Conservation (phyloP, 2,329 filamentous ascomycete genomes). For the Pseudogymnoascus sp. region DNA sequence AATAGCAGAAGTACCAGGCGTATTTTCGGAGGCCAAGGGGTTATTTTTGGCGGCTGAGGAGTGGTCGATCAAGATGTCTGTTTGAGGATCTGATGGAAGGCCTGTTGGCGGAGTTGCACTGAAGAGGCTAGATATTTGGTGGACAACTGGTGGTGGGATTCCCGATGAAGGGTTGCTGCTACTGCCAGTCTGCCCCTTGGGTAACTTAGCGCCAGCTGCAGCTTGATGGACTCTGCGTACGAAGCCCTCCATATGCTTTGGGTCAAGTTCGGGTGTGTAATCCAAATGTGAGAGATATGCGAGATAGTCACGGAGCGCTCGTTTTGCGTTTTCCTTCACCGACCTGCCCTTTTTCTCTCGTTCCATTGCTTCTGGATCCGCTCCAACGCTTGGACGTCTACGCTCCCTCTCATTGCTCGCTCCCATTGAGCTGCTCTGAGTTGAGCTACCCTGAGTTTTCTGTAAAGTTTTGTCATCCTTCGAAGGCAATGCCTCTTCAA, state of each 20-base stretch:
- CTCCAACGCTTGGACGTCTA: slow-evolving; percentile 18
- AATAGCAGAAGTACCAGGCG: slow-evolving; percentile 25
- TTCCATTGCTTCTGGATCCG: slow-evolving; percentile 19
- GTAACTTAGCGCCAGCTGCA: slow-evolving; percentile 40
- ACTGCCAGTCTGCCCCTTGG: slow-evolving; percentile 28
- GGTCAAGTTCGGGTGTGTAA: slow-evolving; percentile 55
- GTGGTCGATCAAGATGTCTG: slow-evolving; percentile 14
- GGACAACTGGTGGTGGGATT: slow-evolving; percentile 41
- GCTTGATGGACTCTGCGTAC: slow-evolving; percentile 51
- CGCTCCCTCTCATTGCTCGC: slow-evolving; percentile 17
- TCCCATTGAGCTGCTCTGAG: background rate
- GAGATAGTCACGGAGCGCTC: slow-evolving; percentile 67
- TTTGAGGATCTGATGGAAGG: slow-evolving; percentile 59
- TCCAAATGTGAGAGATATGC: slow-evolving; percentile 67
- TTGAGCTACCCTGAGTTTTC: too few relatives aligned
- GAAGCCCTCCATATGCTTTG: slow-evolving; percentile 38
- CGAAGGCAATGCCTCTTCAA: slow-evolving; percentile 46
- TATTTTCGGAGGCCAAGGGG: slow-evolving; percentile 20
- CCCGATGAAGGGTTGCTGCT: slow-evolving; percentile 26
- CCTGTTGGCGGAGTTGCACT: slow-evolving; percentile 57
- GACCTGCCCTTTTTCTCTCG: slow-evolving; percentile 57
- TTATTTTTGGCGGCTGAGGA: slow-evolving; percentile 20
- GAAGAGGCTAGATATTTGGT: slow-evolving; percentile 61
- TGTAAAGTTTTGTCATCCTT: slow-evolving; percentile 6
- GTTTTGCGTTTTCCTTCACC: slow-evolving; percentile 68